These are phyloP conservation scores for Suillus tomentosus DNA, from an alignment of 768 basidiomycete species.

Conservation along the genomic window DNA sequence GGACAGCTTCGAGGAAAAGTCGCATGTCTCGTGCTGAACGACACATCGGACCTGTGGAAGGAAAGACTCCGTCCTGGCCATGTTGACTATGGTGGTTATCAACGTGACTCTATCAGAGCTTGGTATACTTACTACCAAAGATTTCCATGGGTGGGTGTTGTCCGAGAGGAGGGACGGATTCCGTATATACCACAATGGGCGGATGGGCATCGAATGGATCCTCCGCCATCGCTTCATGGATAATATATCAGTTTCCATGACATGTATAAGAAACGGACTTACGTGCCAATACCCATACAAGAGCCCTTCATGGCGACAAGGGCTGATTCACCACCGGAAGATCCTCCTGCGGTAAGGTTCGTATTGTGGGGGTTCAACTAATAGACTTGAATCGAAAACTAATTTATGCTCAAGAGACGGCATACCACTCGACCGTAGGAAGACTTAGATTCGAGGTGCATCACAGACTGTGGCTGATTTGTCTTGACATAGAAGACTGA, in stretches of 20 bases:
- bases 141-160: slow-evolving; percentile 25
- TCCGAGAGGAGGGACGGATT: slow-evolving; percentile 39
- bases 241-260: not conserved
- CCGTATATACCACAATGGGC: slow-evolving; percentile 43
- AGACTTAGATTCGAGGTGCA: slow-evolving; percentile 41
- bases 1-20: slow-evolving; percentile 22
- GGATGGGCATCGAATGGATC: slow-evolving; percentile 42
- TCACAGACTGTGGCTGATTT: slow-evolving; percentile 44
- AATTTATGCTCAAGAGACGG: slow-evolving; percentile 27
- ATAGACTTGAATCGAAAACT: not conserved
- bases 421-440: slow-evolving; percentile 34
- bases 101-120: slow-evolving; percentile 3
- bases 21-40: slow-evolving; percentile 28
- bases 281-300: slow-evolving; percentile 46
- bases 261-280: slow-evolving; percentile 18
- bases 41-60: slow-evolving; percentile 30
- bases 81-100: slow-evolving; percentile 25
- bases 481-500: slow-evolving; percentile 46
- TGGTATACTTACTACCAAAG: slow-evolving; percentile 25
- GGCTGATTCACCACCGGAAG: slow-evolving; percentile 54
- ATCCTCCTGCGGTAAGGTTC: slow-evolving; percentile 47
- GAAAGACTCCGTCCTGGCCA: slow-evolving; percentile 23
- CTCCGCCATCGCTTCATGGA: slow-evolving; percentile 31
- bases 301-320: slow-evolving; percentile 48
- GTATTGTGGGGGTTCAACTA: slow-evolving; percentile 49